Evolutionary conservation across 345 rosid species (phyloP).

Genomic region (Xanthoceras sorbifolium): DNA sequence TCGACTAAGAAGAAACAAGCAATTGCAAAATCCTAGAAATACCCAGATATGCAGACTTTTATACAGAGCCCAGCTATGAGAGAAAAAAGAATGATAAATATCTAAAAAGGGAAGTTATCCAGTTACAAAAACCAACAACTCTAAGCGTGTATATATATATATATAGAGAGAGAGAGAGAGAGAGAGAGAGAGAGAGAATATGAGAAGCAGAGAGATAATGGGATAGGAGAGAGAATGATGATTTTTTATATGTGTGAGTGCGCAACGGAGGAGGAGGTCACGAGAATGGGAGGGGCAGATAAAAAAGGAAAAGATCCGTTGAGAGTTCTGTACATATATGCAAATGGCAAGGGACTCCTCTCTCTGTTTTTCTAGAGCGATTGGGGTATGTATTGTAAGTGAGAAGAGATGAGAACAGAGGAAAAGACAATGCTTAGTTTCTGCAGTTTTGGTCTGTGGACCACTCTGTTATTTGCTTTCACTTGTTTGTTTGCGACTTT

Average conservation of each 20-base stretch:
- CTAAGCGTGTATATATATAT: background rate
- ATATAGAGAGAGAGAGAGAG: background rate
- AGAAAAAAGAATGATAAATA: conserved; percentile 1
- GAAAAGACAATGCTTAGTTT: conserved; percentile 51
- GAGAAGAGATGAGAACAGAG: conserved; percentile 32
- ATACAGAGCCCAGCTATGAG: background rate
- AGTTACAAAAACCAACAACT: conserved; percentile 18
- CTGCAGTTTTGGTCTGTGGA: conserved; percentile 35
- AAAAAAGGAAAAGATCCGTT: conserved; percentile 23
- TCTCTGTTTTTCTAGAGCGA: background rate
- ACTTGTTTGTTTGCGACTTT: background rate
- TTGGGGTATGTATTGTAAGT: background rate
- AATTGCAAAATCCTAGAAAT: conserved; percentile 31
- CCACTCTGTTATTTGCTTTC: conserved; percentile 14
- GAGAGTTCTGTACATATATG: conserved; percentile 4
- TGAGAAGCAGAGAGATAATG: background rate
- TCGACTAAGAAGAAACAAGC: background rate
- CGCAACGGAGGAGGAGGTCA: conserved; percentile 7
- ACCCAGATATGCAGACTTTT: background rate
- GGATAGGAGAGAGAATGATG: background rate
- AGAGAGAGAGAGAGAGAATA: background rate
- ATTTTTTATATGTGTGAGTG: background rate
- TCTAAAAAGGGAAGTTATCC: conserved; percentile 30
- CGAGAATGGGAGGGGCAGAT: conserved; percentile 13
- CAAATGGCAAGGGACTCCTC: conserved; percentile 1